A percentile compares a stretch with the other conserved stretches of the same genome.
Conservation (phyloP, 257 asterid genomes). For the Solanum bukasovii region DNA sequence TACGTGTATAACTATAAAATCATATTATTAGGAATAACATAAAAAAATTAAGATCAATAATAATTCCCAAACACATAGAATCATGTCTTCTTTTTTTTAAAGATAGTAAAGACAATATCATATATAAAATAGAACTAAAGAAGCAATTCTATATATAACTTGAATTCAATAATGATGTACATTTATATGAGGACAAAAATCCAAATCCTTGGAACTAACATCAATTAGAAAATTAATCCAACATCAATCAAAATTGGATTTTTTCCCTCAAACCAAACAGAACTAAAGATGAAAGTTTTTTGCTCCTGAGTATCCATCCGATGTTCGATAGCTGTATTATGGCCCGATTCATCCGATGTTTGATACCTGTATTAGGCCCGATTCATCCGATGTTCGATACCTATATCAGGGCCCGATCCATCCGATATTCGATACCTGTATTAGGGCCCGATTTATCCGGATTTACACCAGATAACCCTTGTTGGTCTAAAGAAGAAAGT, state of each 20-base stretch:
- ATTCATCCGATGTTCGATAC: too few species aligned
- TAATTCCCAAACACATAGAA: not conserved
- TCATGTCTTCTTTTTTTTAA: not conserved
- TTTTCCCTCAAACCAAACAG: not conserved
- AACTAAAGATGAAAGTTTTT: not conserved
- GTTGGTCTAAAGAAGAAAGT: not conserved
- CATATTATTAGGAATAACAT: not conserved
- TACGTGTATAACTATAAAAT: not conserved
- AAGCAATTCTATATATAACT: not conserved
- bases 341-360: fast-evolving
- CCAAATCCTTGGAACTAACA: not conserved
- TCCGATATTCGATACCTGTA: not conserved
- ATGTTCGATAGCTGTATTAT: too few species aligned
- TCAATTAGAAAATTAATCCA: not conserved
- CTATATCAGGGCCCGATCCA: fast-evolving
- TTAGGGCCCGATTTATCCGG: fast-evolving
- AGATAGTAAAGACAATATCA: not conserved
- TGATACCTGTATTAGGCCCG: fast-evolving
- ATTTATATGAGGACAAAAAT: not conserved
- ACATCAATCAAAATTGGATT: not conserved
- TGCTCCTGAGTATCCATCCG: too few species aligned
- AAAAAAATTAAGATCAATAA: not conserved
- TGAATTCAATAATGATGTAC: not conserved
- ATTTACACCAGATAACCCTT: not conserved
- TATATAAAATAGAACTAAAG: not conserved